These are phyloP conservation scores for Sherardia arvensis DNA, from an alignment of 257 asterid genomes.

Conservation along the genomic window DNA sequence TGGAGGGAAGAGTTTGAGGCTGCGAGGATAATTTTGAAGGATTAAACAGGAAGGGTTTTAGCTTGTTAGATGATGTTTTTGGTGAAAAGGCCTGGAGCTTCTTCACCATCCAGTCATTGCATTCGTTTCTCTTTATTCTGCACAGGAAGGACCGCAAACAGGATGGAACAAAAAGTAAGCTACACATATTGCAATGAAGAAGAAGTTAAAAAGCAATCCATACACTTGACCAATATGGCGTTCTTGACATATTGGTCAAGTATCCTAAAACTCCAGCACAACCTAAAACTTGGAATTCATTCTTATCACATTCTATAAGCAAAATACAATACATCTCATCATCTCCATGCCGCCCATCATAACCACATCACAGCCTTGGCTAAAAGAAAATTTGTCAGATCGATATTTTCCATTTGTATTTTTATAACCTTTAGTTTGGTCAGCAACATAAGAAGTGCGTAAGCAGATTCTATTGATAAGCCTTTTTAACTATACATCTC, in stretches of 20 bases:
- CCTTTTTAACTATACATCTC: no score
- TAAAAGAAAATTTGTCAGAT: no score
- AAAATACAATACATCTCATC: not conserved
- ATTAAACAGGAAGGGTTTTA: slow-evolving; percentile 24
- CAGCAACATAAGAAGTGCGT: no score
- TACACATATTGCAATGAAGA: not conserved
- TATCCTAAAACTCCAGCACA: not conserved
- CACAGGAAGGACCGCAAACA: not conserved
- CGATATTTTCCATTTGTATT: no score
- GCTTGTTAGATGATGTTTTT: slow-evolving; percentile 25
- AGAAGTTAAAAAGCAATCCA: not conserved
- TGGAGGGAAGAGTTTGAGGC: slow-evolving; percentile 7
- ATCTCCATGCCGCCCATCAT: not conserved
- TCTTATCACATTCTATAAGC: not conserved
- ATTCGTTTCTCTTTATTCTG: not conserved
- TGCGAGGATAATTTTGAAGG: slow-evolving; percentile 20
- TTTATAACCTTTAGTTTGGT: no score
- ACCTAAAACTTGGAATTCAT: not conserved
- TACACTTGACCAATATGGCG: no score
- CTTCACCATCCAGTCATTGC: not conserved
- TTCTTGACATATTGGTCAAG: not conserved
- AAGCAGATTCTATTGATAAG: no score
- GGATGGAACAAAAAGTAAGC: not conserved
- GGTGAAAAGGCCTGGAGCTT: not conserved
- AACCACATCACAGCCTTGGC: not conserved